A percentile compares a stretch with the other conserved stretches of the same genome.
phyloP scores from a whole-genome alignment of 805 yeast species.

The Yamadazyma paraphyllophila region DNA sequence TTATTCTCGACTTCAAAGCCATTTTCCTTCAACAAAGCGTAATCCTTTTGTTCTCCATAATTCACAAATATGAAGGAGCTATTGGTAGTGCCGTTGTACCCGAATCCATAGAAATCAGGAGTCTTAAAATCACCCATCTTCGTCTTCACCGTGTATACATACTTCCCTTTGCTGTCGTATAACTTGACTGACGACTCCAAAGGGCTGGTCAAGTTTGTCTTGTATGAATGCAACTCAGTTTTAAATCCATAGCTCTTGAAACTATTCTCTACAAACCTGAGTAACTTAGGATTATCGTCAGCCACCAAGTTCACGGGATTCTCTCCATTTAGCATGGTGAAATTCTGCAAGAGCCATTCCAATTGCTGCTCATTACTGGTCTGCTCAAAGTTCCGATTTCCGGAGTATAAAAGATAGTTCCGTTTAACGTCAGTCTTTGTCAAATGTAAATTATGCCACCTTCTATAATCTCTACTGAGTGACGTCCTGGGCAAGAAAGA shows the following conservation, averaged over 20 bases:
- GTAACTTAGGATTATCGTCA: slow-evolving; percentile 25
- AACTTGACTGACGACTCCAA: slow-evolving; percentile 24
- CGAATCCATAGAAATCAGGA: slow-evolving; percentile 29
- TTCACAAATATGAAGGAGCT: slow-evolving; percentile 29
- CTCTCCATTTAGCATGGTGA: slow-evolving; percentile 24
- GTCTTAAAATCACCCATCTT: slow-evolving; percentile 16
- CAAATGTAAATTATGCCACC: slow-evolving; percentile 64
- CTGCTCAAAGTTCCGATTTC: slow-evolving; percentile 21
- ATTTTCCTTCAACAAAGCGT: slow-evolving; percentile 17
- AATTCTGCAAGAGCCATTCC: slow-evolving; percentile 25
- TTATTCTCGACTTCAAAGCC: slow-evolving; percentile 21
- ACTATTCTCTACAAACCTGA: slow-evolving; percentile 21
- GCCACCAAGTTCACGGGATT: slow-evolving; percentile 22
- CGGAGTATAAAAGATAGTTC: slow-evolving; percentile 43
- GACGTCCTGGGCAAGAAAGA: slow-evolving; percentile 85
- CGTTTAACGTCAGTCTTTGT: slow-evolving; percentile 72
- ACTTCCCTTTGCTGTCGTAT: slow-evolving; percentile 19
- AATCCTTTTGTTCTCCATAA: slow-evolving; percentile 31
- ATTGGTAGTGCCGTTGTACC: slow-evolving; percentile 23
- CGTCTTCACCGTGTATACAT: slow-evolving; percentile 26
- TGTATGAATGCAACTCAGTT: slow-evolving; percentile 17
- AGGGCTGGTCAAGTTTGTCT: slow-evolving; percentile 21
- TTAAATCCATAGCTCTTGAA: slow-evolving; percentile 30
- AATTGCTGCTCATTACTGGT: slow-evolving; percentile 25
- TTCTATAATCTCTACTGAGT: slow-evolving; percentile 71